These are phyloP conservation scores for Fusarium vanettenii DNA, from an alignment of 2,329 filamentous ascomycete species.

Conservation along the genomic window DNA sequence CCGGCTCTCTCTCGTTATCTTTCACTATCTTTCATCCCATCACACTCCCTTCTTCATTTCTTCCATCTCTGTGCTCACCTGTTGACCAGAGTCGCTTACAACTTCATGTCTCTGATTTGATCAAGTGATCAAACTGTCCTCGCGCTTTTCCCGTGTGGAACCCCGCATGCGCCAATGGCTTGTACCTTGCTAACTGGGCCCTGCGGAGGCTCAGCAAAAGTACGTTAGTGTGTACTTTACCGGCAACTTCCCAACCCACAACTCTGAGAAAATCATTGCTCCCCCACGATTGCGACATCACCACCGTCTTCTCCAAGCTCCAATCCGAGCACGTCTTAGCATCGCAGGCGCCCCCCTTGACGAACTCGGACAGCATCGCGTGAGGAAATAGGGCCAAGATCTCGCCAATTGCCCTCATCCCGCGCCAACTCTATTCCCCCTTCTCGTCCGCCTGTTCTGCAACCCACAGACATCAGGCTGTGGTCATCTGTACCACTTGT, in stretches of 20 bases:
- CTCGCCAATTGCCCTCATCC: constrained; percentile 10
- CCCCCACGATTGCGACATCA: constrained; percentile 42
- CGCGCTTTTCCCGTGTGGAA: constrained; percentile 13
- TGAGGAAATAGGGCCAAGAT: not conserved
- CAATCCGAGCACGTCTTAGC: constrained; percentile 15
- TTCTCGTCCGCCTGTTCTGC: constrained; percentile 3
- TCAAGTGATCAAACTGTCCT: constrained; percentile 12
- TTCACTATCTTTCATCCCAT: not conserved
- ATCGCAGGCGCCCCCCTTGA: constrained; percentile 4
- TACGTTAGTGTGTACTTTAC: constrained; percentile 33
- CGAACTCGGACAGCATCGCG: constrained; percentile 4
- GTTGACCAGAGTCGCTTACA: not conserved
- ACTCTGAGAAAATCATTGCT: constrained; percentile 36
- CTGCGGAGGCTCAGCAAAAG: not conserved
- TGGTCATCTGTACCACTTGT: not conserved
- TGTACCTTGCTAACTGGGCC: constrained; percentile 27
- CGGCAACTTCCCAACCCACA: constrained; percentile 33
- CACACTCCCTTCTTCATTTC: not conserved
- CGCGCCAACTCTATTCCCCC: constrained; percentile 10
- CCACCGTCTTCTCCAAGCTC: constrained; percentile 24
- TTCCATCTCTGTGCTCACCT: no score
- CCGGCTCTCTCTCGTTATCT: not conserved
- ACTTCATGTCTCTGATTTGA: constrained; percentile 1
- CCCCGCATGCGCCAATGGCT: constrained; percentile 32
- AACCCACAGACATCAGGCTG: constrained; percentile 6